Base-by-base conservation (phyloP, 2,329 filamentous ascomycete species). In the Aspergillus novoparasiticus region DNA sequence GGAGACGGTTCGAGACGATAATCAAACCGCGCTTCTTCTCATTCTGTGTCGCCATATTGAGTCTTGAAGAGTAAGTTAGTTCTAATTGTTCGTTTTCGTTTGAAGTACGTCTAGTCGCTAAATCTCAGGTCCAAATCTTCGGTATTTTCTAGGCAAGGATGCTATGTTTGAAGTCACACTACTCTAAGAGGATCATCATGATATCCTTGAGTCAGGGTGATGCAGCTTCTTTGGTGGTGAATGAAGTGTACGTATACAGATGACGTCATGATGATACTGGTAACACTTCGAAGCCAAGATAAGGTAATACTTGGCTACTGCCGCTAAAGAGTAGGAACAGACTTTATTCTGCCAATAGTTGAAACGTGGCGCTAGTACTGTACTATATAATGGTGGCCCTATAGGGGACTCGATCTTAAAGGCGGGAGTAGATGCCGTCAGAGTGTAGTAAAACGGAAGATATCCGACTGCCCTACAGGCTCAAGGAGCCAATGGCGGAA, bases 1-100 rank as follows among this genome's bases (percentile, higher is more conserved):
- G 94, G 43, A 97, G 86, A 57, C 94, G 91, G 77, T 97, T 97
- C 28, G 94, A 97, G 67, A 96, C 89, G 45, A 97, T 88, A 57
- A 96, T 73, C 8, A 78, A 69, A n/a, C 72, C 72, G 23, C 69
- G 70, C 48, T 75, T 76, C 21, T 55, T 55, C 21, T 55, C n/a
- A 26, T 41, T 39, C 6, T 55, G 10, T 3, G 32, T 16, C 51
- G n/a, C 51, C 51, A 55, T 55, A 34, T 26, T 55, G 51, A 26
- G n/a, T 55, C 10, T 3, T 41, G 10, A 10, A 19, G 12, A 41
- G 19, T 9, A 39, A 39, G 30, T 9, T 21, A 11, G 19, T 36
- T 6, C 16, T 8, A 11, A 4, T 54, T 19, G 10, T 8, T 28
- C 5, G 26, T 28, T 28, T 28, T 28, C 5, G 26, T 54, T 12